A percentile compares a stretch with the other conserved stretches of the same genome.
These are phyloP conservation scores for Trametes maxima DNA, from an alignment of 768 basidiomycete genomes.

Conservation along the genomic window DNA sequence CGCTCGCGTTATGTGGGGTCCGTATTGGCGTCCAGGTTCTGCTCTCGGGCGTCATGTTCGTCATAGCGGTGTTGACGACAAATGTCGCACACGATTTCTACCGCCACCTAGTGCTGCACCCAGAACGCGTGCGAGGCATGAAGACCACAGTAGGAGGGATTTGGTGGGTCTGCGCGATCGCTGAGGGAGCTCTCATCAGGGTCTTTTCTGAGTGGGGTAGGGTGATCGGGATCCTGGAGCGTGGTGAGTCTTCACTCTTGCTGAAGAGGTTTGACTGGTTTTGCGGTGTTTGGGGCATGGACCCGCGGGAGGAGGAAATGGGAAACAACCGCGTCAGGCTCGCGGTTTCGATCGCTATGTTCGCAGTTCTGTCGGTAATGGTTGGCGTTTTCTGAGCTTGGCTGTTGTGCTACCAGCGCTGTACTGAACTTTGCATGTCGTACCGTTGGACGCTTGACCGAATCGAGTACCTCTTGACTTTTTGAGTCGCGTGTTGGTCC, in stretches of 20 bases:
- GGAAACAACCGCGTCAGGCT: constrained; percentile 42
- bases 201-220: constrained; percentile 55
- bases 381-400: neutral
- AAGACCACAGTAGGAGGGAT: constrained; percentile 39
- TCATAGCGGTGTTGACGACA: constrained; percentile 36
- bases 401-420: too few species aligned
- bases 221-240: constrained; percentile 44
- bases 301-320: constrained; percentile 47
- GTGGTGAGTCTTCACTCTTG: constrained; percentile 43
- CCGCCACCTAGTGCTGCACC: constrained; percentile 48
- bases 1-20: neutral
- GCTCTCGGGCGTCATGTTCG: constrained; percentile 28
- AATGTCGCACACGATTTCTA: constrained; percentile 54
- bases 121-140: constrained; percentile 35
- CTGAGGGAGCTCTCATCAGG: constrained; percentile 54
- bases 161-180: constrained; percentile 45
- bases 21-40: neutral
- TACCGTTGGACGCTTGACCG: neutral
- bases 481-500: neutral
- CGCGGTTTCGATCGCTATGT: neutral
- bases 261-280: constrained; percentile 61
- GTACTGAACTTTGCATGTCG: too few species aligned
- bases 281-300: constrained; percentile 40
- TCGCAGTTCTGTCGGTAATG: neutral
- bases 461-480: neutral